These are phyloP conservation scores for Trypanosoma avium DNA, from an alignment of 208 protist species.

Conservation along the genomic window DNA sequence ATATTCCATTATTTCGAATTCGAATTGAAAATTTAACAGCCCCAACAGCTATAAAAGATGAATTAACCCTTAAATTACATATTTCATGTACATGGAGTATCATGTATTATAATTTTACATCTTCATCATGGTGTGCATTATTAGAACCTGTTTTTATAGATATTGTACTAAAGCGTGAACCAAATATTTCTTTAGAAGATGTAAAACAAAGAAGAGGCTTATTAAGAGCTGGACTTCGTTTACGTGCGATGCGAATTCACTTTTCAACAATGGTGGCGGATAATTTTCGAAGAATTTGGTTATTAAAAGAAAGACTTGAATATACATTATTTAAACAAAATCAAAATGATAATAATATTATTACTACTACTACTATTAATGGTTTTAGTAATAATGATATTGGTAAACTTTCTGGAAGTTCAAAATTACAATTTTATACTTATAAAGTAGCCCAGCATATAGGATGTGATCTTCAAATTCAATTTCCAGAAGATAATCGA, in stretches of 20 bases:
- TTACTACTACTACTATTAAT: background rate
- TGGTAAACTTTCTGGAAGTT: background rate
- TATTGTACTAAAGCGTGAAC: conserved; percentile 5
- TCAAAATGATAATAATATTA: background rate
- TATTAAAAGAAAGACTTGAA: conserved; percentile 16
- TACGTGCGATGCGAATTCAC: conserved; percentile 30
- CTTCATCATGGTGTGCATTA: conserved; percentile 39
- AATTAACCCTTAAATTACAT: conserved; percentile 23
- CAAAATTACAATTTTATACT: conserved; percentile 28
- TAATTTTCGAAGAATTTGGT: conserved; percentile 12
- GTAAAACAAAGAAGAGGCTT: conserved; percentile 28
- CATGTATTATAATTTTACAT: conserved; percentile 41
- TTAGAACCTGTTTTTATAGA: conserved; percentile 34
- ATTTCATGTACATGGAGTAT: conserved; percentile 25
- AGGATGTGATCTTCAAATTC: conserved; percentile 15
- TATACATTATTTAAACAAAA: background rate
- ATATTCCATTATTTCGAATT: conserved; percentile 41
- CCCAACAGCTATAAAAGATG: conserved; percentile 20
- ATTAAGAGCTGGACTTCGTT: conserved; percentile 20
- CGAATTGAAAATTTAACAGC: conserved; percentile 34
- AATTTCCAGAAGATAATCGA: conserved; percentile 24
- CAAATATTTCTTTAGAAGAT: conserved; percentile 35
- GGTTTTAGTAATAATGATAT: background rate
- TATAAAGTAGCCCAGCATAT: conserved; percentile 39
- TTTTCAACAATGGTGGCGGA: conserved; percentile 32